Percentiles rank a stretch among this genome's conserved stretches.
These are phyloP conservation scores for Gremmenia infestans DNA, from an alignment of 2,329 filamentous ascomycete genomes.

Conservation along the genomic window DNA sequence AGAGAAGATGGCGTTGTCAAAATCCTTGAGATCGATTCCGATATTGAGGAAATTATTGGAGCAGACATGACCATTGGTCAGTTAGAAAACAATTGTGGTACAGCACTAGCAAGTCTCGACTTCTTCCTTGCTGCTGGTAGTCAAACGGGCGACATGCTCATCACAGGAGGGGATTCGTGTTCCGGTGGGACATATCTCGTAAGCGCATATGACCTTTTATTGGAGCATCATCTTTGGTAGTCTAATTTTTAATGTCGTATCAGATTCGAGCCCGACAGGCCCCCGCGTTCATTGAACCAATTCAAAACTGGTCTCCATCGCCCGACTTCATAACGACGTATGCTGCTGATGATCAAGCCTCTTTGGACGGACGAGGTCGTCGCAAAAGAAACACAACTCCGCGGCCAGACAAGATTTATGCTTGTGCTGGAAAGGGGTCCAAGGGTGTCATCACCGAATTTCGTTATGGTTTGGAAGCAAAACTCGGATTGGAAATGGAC, in stretches of 20 bases:
- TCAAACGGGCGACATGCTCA: constrained; percentile 43
- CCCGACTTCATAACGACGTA: constrained; percentile 41
- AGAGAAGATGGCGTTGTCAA: constrained; percentile 81
- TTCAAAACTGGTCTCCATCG: constrained; percentile 56
- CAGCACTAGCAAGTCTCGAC: constrained; percentile 67
- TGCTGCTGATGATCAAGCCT: constrained; percentile 19
- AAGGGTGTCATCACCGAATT: constrained; percentile 64
- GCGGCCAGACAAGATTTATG: constrained; percentile 56
- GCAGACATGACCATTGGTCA: constrained; percentile 56
- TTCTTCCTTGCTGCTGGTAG: constrained; percentile 8
- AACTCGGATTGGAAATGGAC: constrained; percentile 54
- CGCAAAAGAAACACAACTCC: constrained; percentile 19
- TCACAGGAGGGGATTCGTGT: constrained; percentile 56
- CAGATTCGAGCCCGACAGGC: constrained; percentile 52
- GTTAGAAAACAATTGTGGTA: constrained; percentile 70
- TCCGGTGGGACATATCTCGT: constrained; percentile 64
- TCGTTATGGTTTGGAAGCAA: constrained; percentile 64
- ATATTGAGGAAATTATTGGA: constrained; percentile 47
- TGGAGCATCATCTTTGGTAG: neutral
- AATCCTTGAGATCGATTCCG: constrained; percentile 62
- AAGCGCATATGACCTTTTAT: neutral
- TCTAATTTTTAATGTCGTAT: constrained; percentile 2
- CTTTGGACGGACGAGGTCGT: constrained; percentile 1
- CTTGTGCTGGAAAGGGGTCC: constrained; percentile 58
- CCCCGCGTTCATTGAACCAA: constrained; percentile 49